Base-by-base conservation (phyloP, 1,139 yeast genomes). In the Pichia sp. region DNA sequence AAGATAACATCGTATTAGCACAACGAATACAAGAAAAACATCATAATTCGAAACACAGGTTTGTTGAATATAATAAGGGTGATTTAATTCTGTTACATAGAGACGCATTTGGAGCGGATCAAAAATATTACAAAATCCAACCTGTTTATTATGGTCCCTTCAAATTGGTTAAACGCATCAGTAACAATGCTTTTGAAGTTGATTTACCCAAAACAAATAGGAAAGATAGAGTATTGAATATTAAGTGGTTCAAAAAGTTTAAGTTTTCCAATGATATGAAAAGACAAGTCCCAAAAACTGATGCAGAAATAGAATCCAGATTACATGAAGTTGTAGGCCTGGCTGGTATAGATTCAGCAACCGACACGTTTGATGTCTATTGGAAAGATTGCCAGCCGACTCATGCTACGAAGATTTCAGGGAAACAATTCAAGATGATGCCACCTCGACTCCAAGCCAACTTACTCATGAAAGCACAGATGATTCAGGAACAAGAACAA, bases 171-270 rank as follows among this genome's bases (percentile, higher is more conserved):
- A 32, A 18, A 10, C 9, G 23, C 22, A 8, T 16, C 5, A 13
- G 23, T 18, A 28, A 32, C 15, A 32, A 23, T 32, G 20, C 35
- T 8, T 32, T 23, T 18, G 28, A 32, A 11, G 35, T 32, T 10
- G 35, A 23, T 16, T 14, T 29, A 24, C 23, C 23, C 6, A 27
- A 3, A 14, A 26, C 14, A 5, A 20, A 27, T 27, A 32, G 15
- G 11, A 26, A 28, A 27, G 31, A 27, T 11, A 13, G 25, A 5
- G 15, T 21, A 5, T 20, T 34, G 9, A 19, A 34, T 20, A 16
- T 34, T 9, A 18, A 34, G 11, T 34, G 25, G 31, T 34, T 34
- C 9, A 34, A 34, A 34, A 18, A n/a, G 6, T 34, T 15, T 18
- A n/a, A 33, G 8, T 14, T 10, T 11, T 30, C 13, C 5, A 13